phyloP scores from a whole-genome alignment of 2,329 filamentous ascomycete species.

The Trematosphaeria pertusa region DNA sequence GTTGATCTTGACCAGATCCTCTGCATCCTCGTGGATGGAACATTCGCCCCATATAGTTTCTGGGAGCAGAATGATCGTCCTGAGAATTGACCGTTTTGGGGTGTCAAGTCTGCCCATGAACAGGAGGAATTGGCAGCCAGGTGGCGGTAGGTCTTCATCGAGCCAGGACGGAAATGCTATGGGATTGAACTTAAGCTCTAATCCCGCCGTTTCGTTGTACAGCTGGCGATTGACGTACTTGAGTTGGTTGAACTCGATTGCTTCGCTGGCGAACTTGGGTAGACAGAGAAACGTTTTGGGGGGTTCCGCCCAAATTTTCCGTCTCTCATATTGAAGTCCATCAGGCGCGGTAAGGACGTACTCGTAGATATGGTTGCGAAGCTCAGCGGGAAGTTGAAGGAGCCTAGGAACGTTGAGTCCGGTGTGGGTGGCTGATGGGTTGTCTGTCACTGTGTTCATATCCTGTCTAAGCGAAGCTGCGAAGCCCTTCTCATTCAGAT shows the following conservation, averaged over 20 bases:
- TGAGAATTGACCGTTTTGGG: neutral
- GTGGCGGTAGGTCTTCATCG: neutral
- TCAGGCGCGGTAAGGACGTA: neutral
- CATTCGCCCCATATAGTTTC: no score
- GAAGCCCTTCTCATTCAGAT: no score
- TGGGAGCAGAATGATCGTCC: neutral
- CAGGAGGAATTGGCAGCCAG: neutral
- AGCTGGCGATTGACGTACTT: slow-evolving; percentile 5
- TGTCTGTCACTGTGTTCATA: no score
- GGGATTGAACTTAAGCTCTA: slow-evolving; percentile 3
- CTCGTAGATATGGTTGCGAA: slow-evolving; percentile 6
- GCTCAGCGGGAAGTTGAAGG: slow-evolving; percentile 1
- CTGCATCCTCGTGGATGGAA: neutral
- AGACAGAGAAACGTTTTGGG: no score
- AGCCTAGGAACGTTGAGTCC: no score
- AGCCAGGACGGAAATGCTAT: neutral
- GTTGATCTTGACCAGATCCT: neutral
- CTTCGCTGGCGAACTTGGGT: no score
- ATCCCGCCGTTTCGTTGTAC: slow-evolving; percentile 2
- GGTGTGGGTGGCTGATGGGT: no score
- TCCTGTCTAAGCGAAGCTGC: no score
- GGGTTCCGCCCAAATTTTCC: no score
- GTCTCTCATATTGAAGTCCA: no score
- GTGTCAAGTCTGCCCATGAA: neutral
- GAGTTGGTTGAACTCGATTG: slow-evolving; percentile 12